Evolutionary conservation across 2,329 filamentous ascomycete species (phyloP).

Genomic region (Erysiphe neolycopersici): DNA sequence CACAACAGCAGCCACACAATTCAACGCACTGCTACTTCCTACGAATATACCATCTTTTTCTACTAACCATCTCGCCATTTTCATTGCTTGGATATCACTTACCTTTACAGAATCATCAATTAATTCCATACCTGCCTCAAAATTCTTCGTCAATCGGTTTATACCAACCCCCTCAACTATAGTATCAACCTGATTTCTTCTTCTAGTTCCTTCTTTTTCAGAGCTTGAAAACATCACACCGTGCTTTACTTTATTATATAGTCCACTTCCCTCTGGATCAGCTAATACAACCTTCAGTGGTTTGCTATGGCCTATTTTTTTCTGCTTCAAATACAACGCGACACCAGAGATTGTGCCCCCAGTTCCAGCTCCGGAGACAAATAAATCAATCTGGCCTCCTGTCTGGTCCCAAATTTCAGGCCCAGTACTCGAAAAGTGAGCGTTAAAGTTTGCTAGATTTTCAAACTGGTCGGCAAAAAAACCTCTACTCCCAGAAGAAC

Average conservation of each 20-base stretch:
- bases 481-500: constrained; percentile 38
- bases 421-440: constrained; percentile 60
- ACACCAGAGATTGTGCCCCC: constrained; percentile 84
- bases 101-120: constrained; percentile 80
- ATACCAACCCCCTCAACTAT: constrained; percentile 93
- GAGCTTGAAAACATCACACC: constrained; percentile 87
- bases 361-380: constrained; percentile 80
- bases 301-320: constrained; percentile 11
- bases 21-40: constrained; percentile 89
- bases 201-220: constrained; percentile 70
- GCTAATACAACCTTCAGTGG: constrained; percentile 49
- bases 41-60: constrained; percentile 88
- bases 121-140: constrained; percentile 61
- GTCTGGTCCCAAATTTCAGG: constrained; percentile 74
- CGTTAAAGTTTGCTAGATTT: constrained; percentile 63
- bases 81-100: constrained; percentile 63
- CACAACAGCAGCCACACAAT: constrained; percentile 58
- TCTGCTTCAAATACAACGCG: constrained; percentile 54
- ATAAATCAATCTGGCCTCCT: constrained; percentile 49
- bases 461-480: constrained; percentile 97
- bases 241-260: constrained; percentile 77
- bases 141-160: constrained; percentile 82
- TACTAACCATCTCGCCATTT: constrained; percentile 90
- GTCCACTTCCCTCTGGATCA: constrained; percentile 77
- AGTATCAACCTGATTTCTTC: constrained; percentile 77